Base-by-base conservation (phyloP, 2,329 filamentous ascomycete genomes). In the Trichoderma arundinaceum region DNA sequence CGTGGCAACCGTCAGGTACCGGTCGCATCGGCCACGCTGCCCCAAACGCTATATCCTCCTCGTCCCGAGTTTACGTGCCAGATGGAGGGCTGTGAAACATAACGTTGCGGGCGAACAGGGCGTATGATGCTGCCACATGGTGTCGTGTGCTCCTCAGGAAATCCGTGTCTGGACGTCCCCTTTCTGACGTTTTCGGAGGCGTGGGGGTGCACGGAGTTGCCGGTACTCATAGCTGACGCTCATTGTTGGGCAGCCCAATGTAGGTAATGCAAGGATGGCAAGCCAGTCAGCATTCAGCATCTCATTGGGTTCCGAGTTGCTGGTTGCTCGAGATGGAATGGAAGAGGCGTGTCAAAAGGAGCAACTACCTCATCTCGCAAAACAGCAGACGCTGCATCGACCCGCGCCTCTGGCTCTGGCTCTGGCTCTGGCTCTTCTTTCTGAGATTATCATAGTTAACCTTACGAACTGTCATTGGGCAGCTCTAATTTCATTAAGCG, bases 121-220 rank as follows among this genome's bases (percentile, higher is more conserved):
- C 35, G 22, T 58, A 35, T 52, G 19, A 60, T n/a, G 17, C 59
- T 44, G 53, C 62, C 54, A 35, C 62, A 65, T 51, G 54, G 44
- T 65, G 62, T 65, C 53, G 62, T 65, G 53, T 65, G 62, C 62
- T 58, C 53, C 15, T 43, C 53, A 49, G 19, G 33, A 58, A 58
- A 19, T 54, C 59, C 48, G 39, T 38, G 46, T 46, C 49, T 19
- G 41, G 32, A 17, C 33, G 15, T 63, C 59, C 28, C 59, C 38
- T 63, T 53, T 58, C 43, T 65, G 41, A 38, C 63, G 32, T 44
- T 39, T 57, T 52, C 46, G 12, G 28, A 51, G 49, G 63, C 51
- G 44, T 65, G 62, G 59, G 60, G 64, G 65, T 22, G 60, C 65
- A 66, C 65, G 64, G 64, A 66, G 64, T 66, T 66, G 64, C 64